These are phyloP conservation scores for Uronychia setigera DNA, from an alignment of 73 alveolate species.

Conservation along the genomic window DNA sequence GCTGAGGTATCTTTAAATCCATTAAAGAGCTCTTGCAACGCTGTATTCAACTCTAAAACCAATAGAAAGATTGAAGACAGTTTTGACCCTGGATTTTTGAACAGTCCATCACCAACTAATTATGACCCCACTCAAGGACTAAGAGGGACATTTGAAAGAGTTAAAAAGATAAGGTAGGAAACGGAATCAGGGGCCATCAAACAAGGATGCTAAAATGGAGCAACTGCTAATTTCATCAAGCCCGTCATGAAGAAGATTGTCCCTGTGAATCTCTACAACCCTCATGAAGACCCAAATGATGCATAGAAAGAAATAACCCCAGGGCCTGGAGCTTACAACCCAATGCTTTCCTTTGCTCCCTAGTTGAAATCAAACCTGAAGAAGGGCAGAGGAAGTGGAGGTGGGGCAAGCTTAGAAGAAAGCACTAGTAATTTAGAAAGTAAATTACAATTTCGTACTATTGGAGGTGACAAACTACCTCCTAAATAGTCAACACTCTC, in stretches of 20 bases:
- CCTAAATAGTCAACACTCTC: no score
- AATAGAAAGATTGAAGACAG: slow-evolving; percentile 19
- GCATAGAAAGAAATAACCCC: neutral
- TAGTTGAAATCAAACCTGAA: no score
- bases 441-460: no score
- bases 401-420: no score
- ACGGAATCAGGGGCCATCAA: neutral
- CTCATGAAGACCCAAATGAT: slow-evolving; percentile 43
- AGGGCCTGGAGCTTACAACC: neutral
- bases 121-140: slow-evolving; percentile 41
- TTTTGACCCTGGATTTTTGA: neutral
- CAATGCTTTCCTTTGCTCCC: neutral
- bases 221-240: slow-evolving; percentile 43
- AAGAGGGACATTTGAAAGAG: slow-evolving; percentile 17
- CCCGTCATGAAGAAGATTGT: slow-evolving; percentile 56
- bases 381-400: no score
- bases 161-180: slow-evolving; percentile 6
- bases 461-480: no score
- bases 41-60: slow-evolving; percentile 36
- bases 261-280: slow-evolving; percentile 71
- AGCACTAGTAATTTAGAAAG: no score
- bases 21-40: slow-evolving; percentile 9
- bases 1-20: neutral
- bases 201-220: neutral
- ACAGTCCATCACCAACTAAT: slow-evolving; percentile 23